Evolutionary conservation across 1,284 basidiomycete species (phyloP), one percentile per base, ranked within the genome.

Genomic region (Lentinula novae-zelandiae): DNA sequence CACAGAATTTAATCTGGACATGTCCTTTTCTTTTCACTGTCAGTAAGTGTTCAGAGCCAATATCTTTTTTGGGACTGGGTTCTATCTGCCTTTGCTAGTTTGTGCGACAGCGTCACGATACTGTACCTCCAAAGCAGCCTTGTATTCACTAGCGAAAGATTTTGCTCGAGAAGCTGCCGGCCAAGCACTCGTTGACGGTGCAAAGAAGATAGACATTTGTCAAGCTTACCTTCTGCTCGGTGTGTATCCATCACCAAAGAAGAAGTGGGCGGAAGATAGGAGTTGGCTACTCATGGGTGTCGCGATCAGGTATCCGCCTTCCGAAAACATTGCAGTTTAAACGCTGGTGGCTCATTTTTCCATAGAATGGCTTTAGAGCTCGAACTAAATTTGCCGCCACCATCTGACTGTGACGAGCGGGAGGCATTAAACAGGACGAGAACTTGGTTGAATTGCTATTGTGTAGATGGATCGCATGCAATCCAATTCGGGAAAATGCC

Each of bases 401-500:
- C 74, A 9, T 60, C 68, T 13, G 63, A 62, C n/a, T 73, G 70
- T 48, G 69, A 72, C 51, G 76, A 77, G 61, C 75, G 77, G 22
- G 77, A 82, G 67, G 70, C 69, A 13, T 66, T 82, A 20, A 83
- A 84, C 66, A 77, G 85, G 51, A 82, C 79, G 15, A 75, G 87
- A 60, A 87, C 86, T 7, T 89, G 87, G 87, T 75, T 88, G 55
- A 82, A 83, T 67, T 86, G 84, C 70, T 88, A 83, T 66, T 83
- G 82, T 63, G 78, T 85, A 44, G 87, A 89, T 68, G 79, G 80
- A 9, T 83, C 80, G n/a, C 79, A 83, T 67, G 80, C 84, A 20
- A 83, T 84, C 27, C 85, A 88, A 68, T 86, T 84, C 69, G 87
- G 86, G 22, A 87, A 86, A 67, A 79, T 84, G 62, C 81, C 85